Evolutionary conservation across 495 filamentous ascomycete species (phyloP).

Genomic region (Chlorociboria aeruginascens): DNA sequence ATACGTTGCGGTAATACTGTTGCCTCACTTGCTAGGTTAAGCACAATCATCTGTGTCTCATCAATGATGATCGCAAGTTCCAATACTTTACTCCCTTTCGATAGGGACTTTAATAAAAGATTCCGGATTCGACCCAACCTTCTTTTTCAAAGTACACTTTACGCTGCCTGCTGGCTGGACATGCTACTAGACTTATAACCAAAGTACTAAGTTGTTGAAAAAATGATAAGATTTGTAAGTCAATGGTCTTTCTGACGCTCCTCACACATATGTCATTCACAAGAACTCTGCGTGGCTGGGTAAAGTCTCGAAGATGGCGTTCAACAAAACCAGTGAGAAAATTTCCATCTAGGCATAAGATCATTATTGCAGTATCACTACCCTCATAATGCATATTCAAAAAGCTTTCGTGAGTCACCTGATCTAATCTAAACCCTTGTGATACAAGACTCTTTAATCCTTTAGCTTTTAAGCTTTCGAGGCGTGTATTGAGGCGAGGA

Average conservation of each 20-base stretch:
- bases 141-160: background rate
- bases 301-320: slow-evolving; percentile 39
- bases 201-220: slow-evolving; percentile 15
- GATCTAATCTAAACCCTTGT: slow-evolving; percentile 25
- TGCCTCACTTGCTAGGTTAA: no score
- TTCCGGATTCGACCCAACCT: background rate
- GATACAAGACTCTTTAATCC: background rate
- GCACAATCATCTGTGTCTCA: no score
- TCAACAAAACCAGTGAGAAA: slow-evolving; percentile 28
- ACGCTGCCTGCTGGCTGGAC: background rate
- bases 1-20: background rate
- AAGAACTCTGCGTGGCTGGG: slow-evolving; percentile 35
- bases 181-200: background rate
- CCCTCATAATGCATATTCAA: slow-evolving; percentile 44
- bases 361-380: slow-evolving; percentile 41
- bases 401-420: slow-evolving; percentile 37
- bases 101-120: background rate
- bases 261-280: slow-evolving; percentile 43
- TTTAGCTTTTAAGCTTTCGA: slow-evolving; percentile 23
- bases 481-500: no score
- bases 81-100: background rate
- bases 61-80: no score
- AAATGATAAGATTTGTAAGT: no score
- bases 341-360: slow-evolving; percentile 23
- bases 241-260: slow-evolving; percentile 30